Base-by-base conservation (phyloP, 805 yeast genomes). In the Wickerhamiella lipophila region DNA sequence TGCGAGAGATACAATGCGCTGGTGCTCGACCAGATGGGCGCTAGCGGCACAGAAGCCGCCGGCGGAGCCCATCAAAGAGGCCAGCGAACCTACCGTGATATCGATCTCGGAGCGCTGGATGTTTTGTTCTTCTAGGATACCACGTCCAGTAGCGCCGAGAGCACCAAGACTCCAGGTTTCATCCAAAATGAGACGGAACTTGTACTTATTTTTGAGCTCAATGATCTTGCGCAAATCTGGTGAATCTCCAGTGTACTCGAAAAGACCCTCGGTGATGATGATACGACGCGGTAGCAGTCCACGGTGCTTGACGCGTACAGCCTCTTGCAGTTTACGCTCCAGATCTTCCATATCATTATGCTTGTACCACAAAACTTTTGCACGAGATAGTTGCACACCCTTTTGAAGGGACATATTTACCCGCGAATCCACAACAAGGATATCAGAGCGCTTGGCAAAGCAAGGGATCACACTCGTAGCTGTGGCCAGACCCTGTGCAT, bases 11-110 rank as follows among this genome's bases (percentile, higher is more conserved):
- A 86, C 82, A 58, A 92, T 81, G 63, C 95, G 78, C 71, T 92
- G 98, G 68, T 89, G 95, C 57, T 80, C 79, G 29, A 87, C 77
- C 86, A 92, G 85, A 49, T 81, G 81, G 22, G 69, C 65, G 38
- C 76, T 81, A 50, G 97, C 98, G 25, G 84, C 83, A 61, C 95
- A 92, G 68, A 85, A 89, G 0, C 95, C 97, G 55, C 98, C 98
- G 45, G 89, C 78, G 1, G 92, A 73, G 7, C 86, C 89, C 55
- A 89, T 72, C 0, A 94, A 72, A 41, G 74, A 73, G 13, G 95
- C 92, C 72, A 92, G 66, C 1, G 95, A 77, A 22, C 96, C 96
- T 47, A 86, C 74, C 8, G 95, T 84, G 53, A 92, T 79, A 56
- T 89, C 92, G 52, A 92, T 71, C 43, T 82, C 83, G 6, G 60